Base-by-base conservation (phyloP, 495 filamentous ascomycete genomes). In the Thermothielavioides terrestris region DNA sequence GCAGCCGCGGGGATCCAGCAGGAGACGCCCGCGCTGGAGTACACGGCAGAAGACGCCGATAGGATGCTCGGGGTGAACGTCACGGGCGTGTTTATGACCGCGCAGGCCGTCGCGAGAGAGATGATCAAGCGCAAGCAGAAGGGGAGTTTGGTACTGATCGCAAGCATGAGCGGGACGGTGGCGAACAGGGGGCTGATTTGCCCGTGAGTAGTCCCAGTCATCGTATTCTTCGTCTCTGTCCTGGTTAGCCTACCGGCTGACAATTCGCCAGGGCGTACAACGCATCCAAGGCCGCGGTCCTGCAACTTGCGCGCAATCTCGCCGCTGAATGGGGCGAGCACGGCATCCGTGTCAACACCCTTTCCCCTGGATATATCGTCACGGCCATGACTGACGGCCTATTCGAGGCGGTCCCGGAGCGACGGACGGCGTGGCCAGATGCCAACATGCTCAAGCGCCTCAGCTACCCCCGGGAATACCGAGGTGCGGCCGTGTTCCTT, bases 301-400 rank as follows among this genome's bases (percentile, higher is more conserved):
- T 94, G 65, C 89, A 95, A 60, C 81, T 95, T 4, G 82, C 72
- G 7, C 83, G 85, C 58, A 91, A 89, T 66, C 77, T 96, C n/a
- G 91, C 89, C 6, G 65, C 79, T 25, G 88, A 94, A 65, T 91
- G 91, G 91, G 91, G 91, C 22, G 60, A 68, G 39, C 77, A 91
- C 65, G 84, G 83, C 44, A 96, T 97, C 65, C 85, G 91, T 3
- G 89, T 95, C 52, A 97, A 97, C 71, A 94, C 89, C 34, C 83
- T 96, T 58, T 94, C 88, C 12, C 91, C 91, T 0, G 91, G 91
- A 27, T 97, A 97, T 63, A 95, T 96, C 55, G 80, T 92, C 44
- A 95, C 89, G n/a, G 77, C 79, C 27, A 94, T 95, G 89, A 88
- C 91, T 10, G 81, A 85, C 61, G 77, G 80, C 38, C 73, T 94